Evolutionary conservation across 768 basidiomycete genomes (phyloP).

Genomic region (Thelephora aurantiotincta): DNA sequence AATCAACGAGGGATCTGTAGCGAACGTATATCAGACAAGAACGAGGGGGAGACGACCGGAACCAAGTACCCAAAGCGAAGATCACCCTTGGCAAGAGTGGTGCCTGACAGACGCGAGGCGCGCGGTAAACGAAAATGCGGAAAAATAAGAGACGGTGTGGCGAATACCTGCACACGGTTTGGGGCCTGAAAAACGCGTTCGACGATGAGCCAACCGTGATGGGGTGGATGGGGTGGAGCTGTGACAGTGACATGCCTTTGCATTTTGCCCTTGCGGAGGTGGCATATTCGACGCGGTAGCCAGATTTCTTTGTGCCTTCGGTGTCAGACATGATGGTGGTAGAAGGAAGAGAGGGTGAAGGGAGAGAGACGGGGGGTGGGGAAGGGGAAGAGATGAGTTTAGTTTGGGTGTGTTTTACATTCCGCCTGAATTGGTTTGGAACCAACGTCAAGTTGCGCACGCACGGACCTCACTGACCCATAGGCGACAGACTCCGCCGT

Average conservation of each 20-base stretch:
- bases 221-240: conserved; percentile 11
- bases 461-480: too few relatives aligned
- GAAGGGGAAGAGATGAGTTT: conserved; percentile 10
- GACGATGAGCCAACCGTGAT: conserved; percentile 14
- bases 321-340: conserved; percentile 21
- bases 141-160: neutral
- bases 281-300: conserved; percentile 75
- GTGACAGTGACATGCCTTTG: conserved; percentile 41
- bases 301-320: conserved; percentile 31
- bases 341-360: neutral
- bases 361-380: conserved; percentile 7
- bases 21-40: neutral
- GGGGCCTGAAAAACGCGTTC: conserved; percentile 33
- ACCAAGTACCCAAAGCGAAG: conserved; percentile 37
- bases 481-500: too few relatives aligned
- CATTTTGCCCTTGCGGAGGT: conserved; percentile 55
- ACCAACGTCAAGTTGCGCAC: too few relatives aligned
- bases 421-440: neutral
- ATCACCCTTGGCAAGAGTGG: conserved; percentile 53
- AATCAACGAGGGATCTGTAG: conserved; percentile 47
- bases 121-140: conserved; percentile 10
- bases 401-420: neutral
- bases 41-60: neutral
- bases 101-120: conserved; percentile 30
- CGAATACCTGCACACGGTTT: conserved; percentile 60